phyloP scores from a whole-genome alignment of 768 basidiomycete species.

The Amanita pallidorosea region DNA sequence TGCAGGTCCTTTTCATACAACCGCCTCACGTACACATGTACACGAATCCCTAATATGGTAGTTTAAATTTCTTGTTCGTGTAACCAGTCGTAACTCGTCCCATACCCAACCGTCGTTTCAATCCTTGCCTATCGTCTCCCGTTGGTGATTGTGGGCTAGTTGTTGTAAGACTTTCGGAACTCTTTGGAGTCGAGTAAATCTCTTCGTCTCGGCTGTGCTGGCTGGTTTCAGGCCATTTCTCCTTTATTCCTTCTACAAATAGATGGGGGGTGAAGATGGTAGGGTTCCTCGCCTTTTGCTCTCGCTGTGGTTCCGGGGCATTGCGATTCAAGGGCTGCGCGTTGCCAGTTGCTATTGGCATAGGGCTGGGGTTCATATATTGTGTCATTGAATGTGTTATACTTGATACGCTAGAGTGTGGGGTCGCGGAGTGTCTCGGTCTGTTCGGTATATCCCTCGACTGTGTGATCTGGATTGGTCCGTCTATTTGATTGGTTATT shows the following conservation, averaged over 20 bases:
- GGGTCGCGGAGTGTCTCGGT: not conserved
- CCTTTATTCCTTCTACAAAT: not conserved
- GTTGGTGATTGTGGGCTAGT: constrained; percentile 3
- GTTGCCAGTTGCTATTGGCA: not conserved
- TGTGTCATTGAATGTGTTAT: not conserved
- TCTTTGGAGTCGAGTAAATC: not conserved
- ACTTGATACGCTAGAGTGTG: not conserved
- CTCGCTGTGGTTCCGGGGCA: not conserved
- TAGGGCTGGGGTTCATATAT: not conserved
- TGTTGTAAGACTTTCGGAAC: not conserved
- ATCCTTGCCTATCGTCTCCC: constrained; percentile 14
- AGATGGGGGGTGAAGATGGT: not conserved
- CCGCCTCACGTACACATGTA: no score
- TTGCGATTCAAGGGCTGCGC: not conserved
- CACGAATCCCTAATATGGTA: constrained; percentile 23
- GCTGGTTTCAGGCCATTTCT: not conserved
- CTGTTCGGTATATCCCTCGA: not conserved
- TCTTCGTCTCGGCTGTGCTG: not conserved
- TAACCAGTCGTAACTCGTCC: constrained; percentile 40
- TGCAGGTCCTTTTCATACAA: no score
- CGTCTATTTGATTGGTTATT: not conserved
- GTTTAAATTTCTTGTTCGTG: constrained; percentile 63
- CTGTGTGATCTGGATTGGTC: not conserved
- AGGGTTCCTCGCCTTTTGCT: not conserved
- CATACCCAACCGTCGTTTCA: constrained; percentile 56